phyloP scores from a whole-genome alignment of 192 early-diverging fungal genomes.

The Thamnidium elegans region DNA sequence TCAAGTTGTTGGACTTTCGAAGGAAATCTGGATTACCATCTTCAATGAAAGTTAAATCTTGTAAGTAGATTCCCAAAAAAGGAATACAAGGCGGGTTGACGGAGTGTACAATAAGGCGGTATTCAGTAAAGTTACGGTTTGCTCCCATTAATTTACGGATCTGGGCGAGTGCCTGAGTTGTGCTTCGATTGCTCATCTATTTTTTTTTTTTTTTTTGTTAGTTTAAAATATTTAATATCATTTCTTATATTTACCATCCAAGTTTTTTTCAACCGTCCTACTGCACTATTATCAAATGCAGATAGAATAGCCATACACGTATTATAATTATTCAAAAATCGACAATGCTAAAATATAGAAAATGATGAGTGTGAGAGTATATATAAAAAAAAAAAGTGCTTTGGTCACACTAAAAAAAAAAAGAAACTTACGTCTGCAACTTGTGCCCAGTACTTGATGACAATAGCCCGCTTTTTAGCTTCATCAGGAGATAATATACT shows the following conservation, averaged over 20 bases:
- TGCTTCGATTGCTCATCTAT: conserved; percentile 42
- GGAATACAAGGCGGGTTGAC: conserved; percentile 70
- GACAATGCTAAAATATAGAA: conserved; percentile 61
- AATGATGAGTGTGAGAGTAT: not conserved
- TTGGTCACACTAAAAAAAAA: not conserved
- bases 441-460: conserved; percentile 81
- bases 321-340: conserved; percentile 89
- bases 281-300: conserved; percentile 82
- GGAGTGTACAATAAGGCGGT: conserved; percentile 72
- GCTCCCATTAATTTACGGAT: conserved; percentile 67
- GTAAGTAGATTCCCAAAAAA: conserved; percentile 77
- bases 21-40: conserved; percentile 76
- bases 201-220: not conserved
- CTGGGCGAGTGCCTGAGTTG: conserved; percentile 44
- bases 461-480: conserved; percentile 66
- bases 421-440: conserved; percentile 69
- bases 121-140: conserved; percentile 69
- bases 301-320: conserved; percentile 87
- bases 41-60: conserved; percentile 83
- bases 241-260: conserved; percentile 60
- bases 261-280: conserved; percentile 85
- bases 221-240: not conserved
- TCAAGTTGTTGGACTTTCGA: conserved; percentile 55
- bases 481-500: conserved; percentile 81
- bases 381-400: not conserved